Evolutionary conservation across 495 filamentous ascomycete species (phyloP), one percentile per base, ranked within the genome.

Genomic region (Choiromyces venosus): DNA sequence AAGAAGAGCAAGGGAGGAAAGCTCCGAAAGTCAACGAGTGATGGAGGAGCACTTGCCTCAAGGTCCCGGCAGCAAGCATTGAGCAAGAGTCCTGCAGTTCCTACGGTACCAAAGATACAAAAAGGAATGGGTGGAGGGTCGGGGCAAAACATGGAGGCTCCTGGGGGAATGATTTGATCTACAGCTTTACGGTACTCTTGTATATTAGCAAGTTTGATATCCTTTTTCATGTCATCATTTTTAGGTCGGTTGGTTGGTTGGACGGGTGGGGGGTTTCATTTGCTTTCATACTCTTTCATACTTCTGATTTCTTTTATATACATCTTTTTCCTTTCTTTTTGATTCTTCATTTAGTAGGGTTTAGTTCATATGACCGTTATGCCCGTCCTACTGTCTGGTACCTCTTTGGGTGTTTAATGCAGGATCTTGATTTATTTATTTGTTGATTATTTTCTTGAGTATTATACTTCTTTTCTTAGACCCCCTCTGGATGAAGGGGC

Each of bases 11-110:
- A 37, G n/a, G 69, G 73, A 38, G 78, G 64, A 40, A 79, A 79
- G 70, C 42, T 81, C 38, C 66, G 79, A 69, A 81, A 81, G 64
- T 76, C 76, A 29, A 81, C 71, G 18, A 81, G 79, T 61, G 79
- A 81, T 61, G 79, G 80, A 19, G 80, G 80, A 36, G 73, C 68
- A 18, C 70, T 81, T 16, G 66, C 76, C 9, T 40, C 72, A 18
- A 71, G 80, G 14, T 79, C 79, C 25, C 69, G 74, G 46, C 61
- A 80, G 71, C 76, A 76, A 36, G 77, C 70, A 39, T 68, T 71
- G 73, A 35, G 21, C 21, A 80, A 52, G 61, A 66, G 74, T 19
- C 52, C 25, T 33, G 6, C 52, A 14, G 39, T 80, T n/a, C 71
- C 77, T 14, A 73, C 66, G 39, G 39, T 80, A 39, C 79, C 79